Percentiles rank a stretch among this genome's conserved stretches.
phyloP scores from a whole-genome alignment of 1,284 basidiomycete species.

The Ustilago trichophora region DNA sequence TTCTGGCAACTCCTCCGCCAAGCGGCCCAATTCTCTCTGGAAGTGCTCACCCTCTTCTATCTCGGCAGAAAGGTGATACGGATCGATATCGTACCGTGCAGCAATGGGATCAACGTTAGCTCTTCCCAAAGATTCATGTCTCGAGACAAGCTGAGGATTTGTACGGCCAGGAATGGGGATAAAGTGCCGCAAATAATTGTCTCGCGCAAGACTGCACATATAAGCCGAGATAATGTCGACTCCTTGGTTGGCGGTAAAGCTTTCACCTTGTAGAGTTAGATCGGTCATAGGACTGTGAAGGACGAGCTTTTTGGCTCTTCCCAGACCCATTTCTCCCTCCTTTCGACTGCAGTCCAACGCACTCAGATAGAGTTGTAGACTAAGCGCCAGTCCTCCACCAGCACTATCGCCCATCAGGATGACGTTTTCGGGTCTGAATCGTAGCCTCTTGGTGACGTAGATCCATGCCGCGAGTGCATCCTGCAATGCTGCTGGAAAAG shows the following conservation, averaged over 20 bases:
- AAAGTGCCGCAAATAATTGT: conserved; percentile 32
- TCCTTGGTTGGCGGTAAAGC: conserved; percentile 6
- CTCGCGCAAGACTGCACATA: conserved; percentile 28
- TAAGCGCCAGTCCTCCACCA: conserved; percentile 15
- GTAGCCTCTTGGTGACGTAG: conserved; percentile 26
- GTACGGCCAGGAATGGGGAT: conserved; percentile 3
- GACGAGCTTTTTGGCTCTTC: conserved; percentile 19
- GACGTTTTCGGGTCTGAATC: conserved; percentile 24
- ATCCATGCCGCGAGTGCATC: conserved; percentile 36
- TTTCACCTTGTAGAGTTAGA: conserved; percentile 11
- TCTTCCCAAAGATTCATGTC: not conserved
- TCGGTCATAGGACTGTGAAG: conserved; percentile 31
- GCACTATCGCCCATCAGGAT: conserved; percentile 35
- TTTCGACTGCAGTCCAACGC: conserved; percentile 5
- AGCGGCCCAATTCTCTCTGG: not conserved
- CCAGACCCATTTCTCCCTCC: not conserved
- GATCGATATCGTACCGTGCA: conserved; percentile 10
- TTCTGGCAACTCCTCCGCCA: conserved; percentile 13
- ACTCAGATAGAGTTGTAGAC: conserved; percentile 24
- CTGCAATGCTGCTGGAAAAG: conserved; percentile 28
- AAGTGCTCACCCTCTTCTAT: not conserved
- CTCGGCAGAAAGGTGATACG: not conserved
- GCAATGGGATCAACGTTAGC: not conserved
- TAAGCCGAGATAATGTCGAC: conserved; percentile 29
- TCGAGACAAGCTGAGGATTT: not conserved